Base-by-base conservation (phyloP, 2,329 filamentous ascomycete species). In the Pyrenochaeta sp. region DNA sequence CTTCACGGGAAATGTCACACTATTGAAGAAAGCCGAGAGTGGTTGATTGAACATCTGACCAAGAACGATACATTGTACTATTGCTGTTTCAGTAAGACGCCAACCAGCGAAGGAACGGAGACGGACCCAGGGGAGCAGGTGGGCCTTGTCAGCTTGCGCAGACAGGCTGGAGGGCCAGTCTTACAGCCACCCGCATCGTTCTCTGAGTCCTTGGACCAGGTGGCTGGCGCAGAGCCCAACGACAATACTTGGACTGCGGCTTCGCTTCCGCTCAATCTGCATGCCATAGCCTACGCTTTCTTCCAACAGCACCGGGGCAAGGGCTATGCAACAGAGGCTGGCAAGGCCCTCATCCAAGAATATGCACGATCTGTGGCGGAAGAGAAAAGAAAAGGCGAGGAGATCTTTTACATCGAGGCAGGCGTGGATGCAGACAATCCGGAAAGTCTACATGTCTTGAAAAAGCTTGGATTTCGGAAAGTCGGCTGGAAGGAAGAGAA, bases 261-360 rank as follows among this genome's bases (percentile, higher is more conserved):
- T 19, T 13, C 20, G 9, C 44, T 35, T 21, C 34, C 44, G 1
- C 29, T 60, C 7, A 36, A 54, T 9, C n/a, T 60, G 6, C 38
- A 59, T 6, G 43, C 43, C 2, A 5, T 67, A 6, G 64, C 61
- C 1, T 67, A 67, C 36, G 49, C 56, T 1, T 51, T 61, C 6
- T 60, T 63, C 17, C 29, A 40, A 4, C 23, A 36, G 2, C 41
- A 51, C 3, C 57, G 55, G 39, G 63, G 63, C 2, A 56, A 53
- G n/a, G 63, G 64, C 2, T 65, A 65, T 27, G 63, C 55, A 3
- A 68, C 61, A 1, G 64, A 68, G 47, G 57, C 63, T 6, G 44
- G 29, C 3, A 20, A 36, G 2, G 61, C 38, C 6, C 3, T 67
- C 3, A 2, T 68, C 1, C 32, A 43, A 9, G 51, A 42, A 1